Evolutionary conservation across 1,284 basidiomycete genomes (phyloP).

Genomic region (Trametes pubescens): DNA sequence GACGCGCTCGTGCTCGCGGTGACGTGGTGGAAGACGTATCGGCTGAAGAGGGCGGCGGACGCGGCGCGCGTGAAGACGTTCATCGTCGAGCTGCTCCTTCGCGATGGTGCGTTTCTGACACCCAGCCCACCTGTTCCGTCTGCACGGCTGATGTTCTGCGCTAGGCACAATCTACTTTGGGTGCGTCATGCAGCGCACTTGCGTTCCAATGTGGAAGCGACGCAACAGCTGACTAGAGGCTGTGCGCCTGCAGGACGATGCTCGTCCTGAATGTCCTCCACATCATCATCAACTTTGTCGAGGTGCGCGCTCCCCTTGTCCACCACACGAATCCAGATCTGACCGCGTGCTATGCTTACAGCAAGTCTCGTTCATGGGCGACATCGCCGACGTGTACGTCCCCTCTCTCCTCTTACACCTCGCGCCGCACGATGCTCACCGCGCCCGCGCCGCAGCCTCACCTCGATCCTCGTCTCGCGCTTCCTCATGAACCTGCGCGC

Average conservation of each 20-base stretch:
- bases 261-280: slow-evolving; percentile 16
- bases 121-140: not conserved
- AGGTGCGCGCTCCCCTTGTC: not conserved
- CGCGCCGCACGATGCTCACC: not conserved
- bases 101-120: slow-evolving; percentile 8
- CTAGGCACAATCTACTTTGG: slow-evolving; percentile 3
- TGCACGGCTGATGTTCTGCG: not conserved
- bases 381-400: slow-evolving; percentile 5
- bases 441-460: not conserved
- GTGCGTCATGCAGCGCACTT: not conserved
- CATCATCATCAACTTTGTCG: slow-evolving; percentile 16
- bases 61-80: slow-evolving; percentile 9
- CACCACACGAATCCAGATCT: too few relatives aligned
- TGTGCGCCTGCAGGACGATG: slow-evolving; percentile 1
- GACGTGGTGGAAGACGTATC: slow-evolving; percentile 22
- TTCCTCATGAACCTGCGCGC: slow-evolving; percentile 23
- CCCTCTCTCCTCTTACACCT: not conserved
- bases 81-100: slow-evolving; percentile 11
- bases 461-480: slow-evolving; percentile 15
- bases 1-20: slow-evolving; percentile 11
- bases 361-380: slow-evolving; percentile 13
- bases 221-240: not conserved
- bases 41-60: slow-evolving; percentile 16
- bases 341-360: not conserved
- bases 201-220: not conserved